Base-by-base conservation (phyloP, 331 rosid genomes). In the Rosa hybrid region DNA sequence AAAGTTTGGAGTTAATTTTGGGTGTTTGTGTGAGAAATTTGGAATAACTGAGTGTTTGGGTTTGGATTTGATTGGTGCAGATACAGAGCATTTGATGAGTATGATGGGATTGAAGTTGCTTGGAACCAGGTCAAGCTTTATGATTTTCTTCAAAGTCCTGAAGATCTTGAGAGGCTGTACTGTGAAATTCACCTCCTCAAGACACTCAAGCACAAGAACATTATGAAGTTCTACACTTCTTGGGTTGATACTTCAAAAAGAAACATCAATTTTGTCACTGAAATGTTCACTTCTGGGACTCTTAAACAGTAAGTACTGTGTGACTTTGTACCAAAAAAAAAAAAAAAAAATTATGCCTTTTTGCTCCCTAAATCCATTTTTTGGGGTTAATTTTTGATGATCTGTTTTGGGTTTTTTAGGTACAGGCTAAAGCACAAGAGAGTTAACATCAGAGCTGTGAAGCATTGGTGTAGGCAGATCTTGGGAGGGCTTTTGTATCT, bases 381-480 rank as follows among this genome's bases (percentile, higher is more conserved):
- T 8, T 69, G 38, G 45, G 8, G 41, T 44, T 20, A 62, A 85
- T 80, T 78, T 80, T 44, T 81, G 81, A 62, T 74, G 74, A 51
- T 48, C 46, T 34, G n/a, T 72, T 87, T 12, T 73, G 56, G 65
- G 14, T 18, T 81, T 80, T 51, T 21, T 80, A 95, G 99, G 93
- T 95, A 88, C 82, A 87, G 99, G 84, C 80, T 87, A 79, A 95
- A 91, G 87, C 99, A 95, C 82, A 90, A 71, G 87, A 91, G 87
- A 84, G 98, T 93, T 27, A 90, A 92, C 75, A 85, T 93, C 51
- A 89, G 96, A 84, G 99, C 97, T 10, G 92, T 95, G 75, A 95
- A 95, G 93, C 92, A 92, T 83, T 95, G 99, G 99, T 95, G 99
- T 78, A 87, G 99, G 71, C 99, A 95, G 94, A 95, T 95, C 90